phyloP scores from a whole-genome alignment of 495 filamentous ascomycete genomes.

The Chaetomidium leptoderma region DNA sequence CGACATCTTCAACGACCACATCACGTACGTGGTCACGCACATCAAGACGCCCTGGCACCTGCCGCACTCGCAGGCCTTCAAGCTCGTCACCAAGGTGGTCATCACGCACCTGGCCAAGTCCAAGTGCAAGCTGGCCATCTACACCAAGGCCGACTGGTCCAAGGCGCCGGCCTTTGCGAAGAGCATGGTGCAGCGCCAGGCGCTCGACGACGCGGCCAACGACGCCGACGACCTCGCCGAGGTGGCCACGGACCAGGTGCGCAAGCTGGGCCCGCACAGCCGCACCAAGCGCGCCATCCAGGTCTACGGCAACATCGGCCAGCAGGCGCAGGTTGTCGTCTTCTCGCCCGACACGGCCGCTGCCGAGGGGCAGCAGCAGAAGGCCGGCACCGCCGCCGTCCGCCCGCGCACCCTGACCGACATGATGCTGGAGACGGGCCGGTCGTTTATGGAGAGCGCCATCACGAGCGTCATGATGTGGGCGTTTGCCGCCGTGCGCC shows the following conservation, averaged over 20 bases:
- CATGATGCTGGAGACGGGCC: constrained; percentile 64
- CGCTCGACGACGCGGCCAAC: constrained; percentile 70
- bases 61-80: constrained; percentile 72
- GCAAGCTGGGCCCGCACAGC: constrained; percentile 72
- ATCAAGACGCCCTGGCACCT: constrained; percentile 87
- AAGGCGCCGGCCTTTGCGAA: constrained; percentile 60
- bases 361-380: constrained; percentile 34
- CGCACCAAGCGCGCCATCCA: constrained; percentile 86
- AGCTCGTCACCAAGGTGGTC: constrained; percentile 83
- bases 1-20: constrained; percentile 87
- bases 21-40: constrained; percentile 92
- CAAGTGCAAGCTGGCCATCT: constrained; percentile 85
- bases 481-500: constrained; percentile 58
- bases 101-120: constrained; percentile 91
- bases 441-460: constrained; percentile 65
- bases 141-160: constrained; percentile 81
- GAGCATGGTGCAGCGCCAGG: constrained; percentile 74
- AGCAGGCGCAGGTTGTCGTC: constrained; percentile 61
- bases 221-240: constrained; percentile 83
- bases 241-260: constrained; percentile 81
- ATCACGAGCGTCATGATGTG: constrained; percentile 70
- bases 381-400: constrained; percentile 49
- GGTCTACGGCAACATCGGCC: constrained; percentile 83
- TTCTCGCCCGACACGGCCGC: constrained; percentile 48
- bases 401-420: constrained; percentile 61